Conservation (phyloP, 352 stramenopile genomes). For the Pythium aristosporum region DNA sequence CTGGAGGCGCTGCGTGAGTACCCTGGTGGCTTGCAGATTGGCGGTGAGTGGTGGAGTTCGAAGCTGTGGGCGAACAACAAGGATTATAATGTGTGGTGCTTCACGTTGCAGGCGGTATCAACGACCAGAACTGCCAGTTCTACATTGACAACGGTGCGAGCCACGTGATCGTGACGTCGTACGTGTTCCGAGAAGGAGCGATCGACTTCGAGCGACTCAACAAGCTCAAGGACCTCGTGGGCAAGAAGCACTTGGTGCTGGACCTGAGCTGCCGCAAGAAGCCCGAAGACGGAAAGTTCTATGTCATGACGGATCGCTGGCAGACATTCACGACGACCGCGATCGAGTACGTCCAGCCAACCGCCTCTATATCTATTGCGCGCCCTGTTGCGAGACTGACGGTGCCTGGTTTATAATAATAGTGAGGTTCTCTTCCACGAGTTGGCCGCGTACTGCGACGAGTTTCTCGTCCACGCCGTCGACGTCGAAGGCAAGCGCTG, state of each 20-base stretch:
- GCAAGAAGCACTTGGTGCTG: slow-evolving; percentile 88
- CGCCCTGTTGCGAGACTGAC: not conserved
- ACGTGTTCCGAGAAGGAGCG: slow-evolving; percentile 93
- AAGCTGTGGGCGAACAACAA: not conserved
- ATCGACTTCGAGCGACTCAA: slow-evolving; percentile 85
- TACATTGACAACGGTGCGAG: slow-evolving; percentile 95
- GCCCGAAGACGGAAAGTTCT: slow-evolving; percentile 84
- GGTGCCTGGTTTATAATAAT: not conserved
- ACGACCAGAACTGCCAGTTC: slow-evolving; percentile 90
- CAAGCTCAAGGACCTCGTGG: slow-evolving; percentile 64
- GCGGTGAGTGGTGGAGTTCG: slow-evolving; percentile 50
- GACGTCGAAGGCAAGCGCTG: slow-evolving; percentile 97
- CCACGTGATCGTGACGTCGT: slow-evolving; percentile 98
- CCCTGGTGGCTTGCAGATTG: slow-evolving; percentile 93
- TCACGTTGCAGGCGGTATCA: slow-evolving; percentile 74
- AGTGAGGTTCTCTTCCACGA: slow-evolving; percentile 85
- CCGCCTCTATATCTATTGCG: not conserved
- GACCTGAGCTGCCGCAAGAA: slow-evolving; percentile 96
- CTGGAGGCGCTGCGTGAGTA: slow-evolving; percentile 87
- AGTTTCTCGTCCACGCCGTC: slow-evolving; percentile 98
- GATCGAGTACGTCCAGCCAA: slow-evolving; percentile 60
- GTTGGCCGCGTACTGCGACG: slow-evolving; percentile 93
- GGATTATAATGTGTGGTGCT: not conserved
- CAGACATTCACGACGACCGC: slow-evolving; percentile 95
- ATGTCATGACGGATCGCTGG: slow-evolving; percentile 97